These are phyloP conservation scores for Gymnopilus junonius DNA, from an alignment of 768 basidiomycete genomes.

Conservation along the genomic window DNA sequence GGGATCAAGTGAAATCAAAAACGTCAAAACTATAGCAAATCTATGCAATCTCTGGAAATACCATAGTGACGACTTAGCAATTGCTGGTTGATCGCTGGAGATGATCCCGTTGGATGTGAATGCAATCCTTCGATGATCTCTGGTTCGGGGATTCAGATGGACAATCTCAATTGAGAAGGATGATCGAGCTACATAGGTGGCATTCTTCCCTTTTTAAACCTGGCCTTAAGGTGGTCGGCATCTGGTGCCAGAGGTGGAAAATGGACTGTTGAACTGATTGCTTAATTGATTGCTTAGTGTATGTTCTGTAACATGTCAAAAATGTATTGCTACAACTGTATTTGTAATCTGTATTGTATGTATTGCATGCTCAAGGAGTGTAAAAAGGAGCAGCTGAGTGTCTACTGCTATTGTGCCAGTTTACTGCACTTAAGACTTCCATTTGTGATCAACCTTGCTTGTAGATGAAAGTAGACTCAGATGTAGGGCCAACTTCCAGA, in stretches of 20 bases:
- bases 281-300: too few relatives aligned
- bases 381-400: too few relatives aligned
- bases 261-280: too few relatives aligned
- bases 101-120: background rate
- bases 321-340: too few relatives aligned
- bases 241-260: background rate
- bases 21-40: background rate
- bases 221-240: background rate
- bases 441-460: too few relatives aligned
- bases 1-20: background rate
- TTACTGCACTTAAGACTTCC: too few relatives aligned
- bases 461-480: too few relatives aligned
- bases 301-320: too few relatives aligned
- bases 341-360: too few relatives aligned
- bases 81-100: background rate
- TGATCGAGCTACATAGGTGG: background rate
- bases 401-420: too few relatives aligned
- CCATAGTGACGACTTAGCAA: background rate
- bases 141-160: background rate
- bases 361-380: too few relatives aligned
- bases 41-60: background rate
- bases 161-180: background rate
- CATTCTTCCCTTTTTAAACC: background rate
- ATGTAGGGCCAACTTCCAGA: too few relatives aligned
- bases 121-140: background rate